Evolutionary conservation across 106 monocot genomes (phyloP).

Genomic region (Triglochin maritima): DNA sequence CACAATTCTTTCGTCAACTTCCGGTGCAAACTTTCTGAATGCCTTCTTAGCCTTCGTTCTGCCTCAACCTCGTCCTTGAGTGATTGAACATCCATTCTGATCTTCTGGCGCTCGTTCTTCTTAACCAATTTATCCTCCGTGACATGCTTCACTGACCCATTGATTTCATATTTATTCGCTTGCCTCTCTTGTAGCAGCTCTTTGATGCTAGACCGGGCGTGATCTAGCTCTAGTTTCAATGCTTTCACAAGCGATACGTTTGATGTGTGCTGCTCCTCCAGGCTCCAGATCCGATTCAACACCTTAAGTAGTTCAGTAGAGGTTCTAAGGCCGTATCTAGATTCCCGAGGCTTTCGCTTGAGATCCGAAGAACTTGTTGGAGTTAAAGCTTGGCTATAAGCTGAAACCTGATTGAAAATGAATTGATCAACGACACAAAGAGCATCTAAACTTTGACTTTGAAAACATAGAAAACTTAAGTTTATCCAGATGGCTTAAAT

Average conservation of each 20-base stretch:
- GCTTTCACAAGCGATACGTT: slow-evolving; percentile 49
- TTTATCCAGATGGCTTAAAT: too few relatives aligned
- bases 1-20: slow-evolving; percentile 60
- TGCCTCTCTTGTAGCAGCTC: slow-evolving; percentile 48
- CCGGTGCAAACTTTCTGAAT: slow-evolving; percentile 59
- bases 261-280: slow-evolving; percentile 76
- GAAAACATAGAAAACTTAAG: too few relatives aligned
- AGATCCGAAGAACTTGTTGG: slow-evolving; percentile 47
- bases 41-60: slow-evolving; percentile 62
- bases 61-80: slow-evolving; percentile 63
- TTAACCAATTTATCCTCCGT: slow-evolving; percentile 37
- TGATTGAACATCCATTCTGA: slow-evolving; percentile 41
- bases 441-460: too few relatives aligned
- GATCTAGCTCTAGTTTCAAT: slow-evolving; percentile 54
- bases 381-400: slow-evolving; percentile 41
- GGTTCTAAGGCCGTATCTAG: slow-evolving; percentile 51
- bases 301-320: slow-evolving; percentile 83
- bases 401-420: slow-evolving; percentile 8
- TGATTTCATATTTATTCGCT: slow-evolving; percentile 40
- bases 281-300: slow-evolving; percentile 86
- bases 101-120: slow-evolving; percentile 51
- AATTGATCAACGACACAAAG: too few relatives aligned
- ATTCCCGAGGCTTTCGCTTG: slow-evolving; percentile 33
- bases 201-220: slow-evolving; percentile 38
- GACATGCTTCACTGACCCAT: slow-evolving; percentile 42